Conservation (phyloP, 345 rosid species). For the Odontarrhena argentea region DNA sequence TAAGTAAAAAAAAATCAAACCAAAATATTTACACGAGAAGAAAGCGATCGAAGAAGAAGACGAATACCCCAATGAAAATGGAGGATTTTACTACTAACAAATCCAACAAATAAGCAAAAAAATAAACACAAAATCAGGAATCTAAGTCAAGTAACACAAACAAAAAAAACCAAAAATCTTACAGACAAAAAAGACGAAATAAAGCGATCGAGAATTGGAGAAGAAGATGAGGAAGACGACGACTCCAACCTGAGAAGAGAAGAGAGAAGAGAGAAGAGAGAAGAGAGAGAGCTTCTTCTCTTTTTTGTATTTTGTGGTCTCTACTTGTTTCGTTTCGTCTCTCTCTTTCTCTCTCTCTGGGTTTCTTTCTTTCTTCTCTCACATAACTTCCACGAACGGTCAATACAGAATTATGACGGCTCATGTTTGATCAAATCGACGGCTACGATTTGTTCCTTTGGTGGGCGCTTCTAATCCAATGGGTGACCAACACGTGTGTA, state of each 20-base stretch:
- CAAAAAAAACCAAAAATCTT: conserved; percentile 1
- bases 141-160: not conserved
- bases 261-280: conserved; percentile 18
- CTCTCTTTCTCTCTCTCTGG: conserved; percentile 33
- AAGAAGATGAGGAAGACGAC: conserved; percentile 5
- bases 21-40: conserved; percentile 11
- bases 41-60: conserved; percentile 33
- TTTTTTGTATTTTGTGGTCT: conserved; percentile 25
- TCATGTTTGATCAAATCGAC: conserved; percentile 35
- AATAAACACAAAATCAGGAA: no score
- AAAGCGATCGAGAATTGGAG: not conserved
- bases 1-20: conserved; percentile 18
- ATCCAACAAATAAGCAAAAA: no score
- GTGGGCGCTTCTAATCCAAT: conserved; percentile 42
- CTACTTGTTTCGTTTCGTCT: conserved; percentile 30
- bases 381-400: conserved; percentile 49
- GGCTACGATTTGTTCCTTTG: conserved; percentile 41
- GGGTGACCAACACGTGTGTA: not conserved
- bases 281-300: conserved; percentile 15
- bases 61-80: not conserved
- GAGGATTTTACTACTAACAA: no score
- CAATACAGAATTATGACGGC: conserved; percentile 43
- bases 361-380: conserved; percentile 42
- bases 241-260: conserved; percentile 34
- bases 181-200: conserved; percentile 33